These are phyloP conservation scores for Lantana camara DNA, from an alignment of 257 asterid species.

Conservation along the genomic window DNA sequence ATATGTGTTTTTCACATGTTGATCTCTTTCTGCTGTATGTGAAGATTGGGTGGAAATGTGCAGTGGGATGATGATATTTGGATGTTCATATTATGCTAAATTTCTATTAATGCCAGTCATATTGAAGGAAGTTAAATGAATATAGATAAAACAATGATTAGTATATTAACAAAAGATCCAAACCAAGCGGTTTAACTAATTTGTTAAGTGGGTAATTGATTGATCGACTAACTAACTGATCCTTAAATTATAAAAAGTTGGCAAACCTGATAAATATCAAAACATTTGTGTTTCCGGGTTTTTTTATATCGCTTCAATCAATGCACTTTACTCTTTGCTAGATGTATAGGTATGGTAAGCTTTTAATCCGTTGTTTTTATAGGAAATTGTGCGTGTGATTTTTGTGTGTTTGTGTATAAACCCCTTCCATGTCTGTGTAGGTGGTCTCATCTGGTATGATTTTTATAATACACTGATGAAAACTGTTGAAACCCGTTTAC, in stretches of 20 bases:
- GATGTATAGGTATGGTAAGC: too few species aligned
- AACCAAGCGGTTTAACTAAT: too few species aligned
- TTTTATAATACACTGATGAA: too few species aligned
- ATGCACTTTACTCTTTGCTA: neutral
- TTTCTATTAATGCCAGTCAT: too few species aligned
- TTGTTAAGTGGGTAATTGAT: too few species aligned
- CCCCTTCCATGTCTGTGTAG: neutral
- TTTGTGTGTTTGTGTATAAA: neutral
- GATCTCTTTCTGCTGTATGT: neutral
- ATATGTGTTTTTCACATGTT: neutral
- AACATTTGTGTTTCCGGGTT: neutral
- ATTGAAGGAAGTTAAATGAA: too few species aligned
- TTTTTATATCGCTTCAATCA: neutral
- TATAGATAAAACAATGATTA: too few species aligned
- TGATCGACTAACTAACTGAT: too few species aligned
- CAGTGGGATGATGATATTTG: conserved; percentile 8
- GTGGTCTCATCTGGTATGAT: conserved; percentile 12
- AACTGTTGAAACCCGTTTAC: too few species aligned
- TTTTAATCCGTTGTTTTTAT: neutral
- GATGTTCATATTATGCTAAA: too few species aligned
- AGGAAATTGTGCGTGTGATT: neutral
- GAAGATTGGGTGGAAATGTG: neutral
- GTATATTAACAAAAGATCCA: too few species aligned
- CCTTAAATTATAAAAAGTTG: too few species aligned
- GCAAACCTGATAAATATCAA: neutral